A percentile compares a stretch with the other conserved stretches of the same genome.
These are phyloP conservation scores for Macaranga tanarius DNA, from an alignment of 441 rosid genomes.

Conservation along the genomic window DNA sequence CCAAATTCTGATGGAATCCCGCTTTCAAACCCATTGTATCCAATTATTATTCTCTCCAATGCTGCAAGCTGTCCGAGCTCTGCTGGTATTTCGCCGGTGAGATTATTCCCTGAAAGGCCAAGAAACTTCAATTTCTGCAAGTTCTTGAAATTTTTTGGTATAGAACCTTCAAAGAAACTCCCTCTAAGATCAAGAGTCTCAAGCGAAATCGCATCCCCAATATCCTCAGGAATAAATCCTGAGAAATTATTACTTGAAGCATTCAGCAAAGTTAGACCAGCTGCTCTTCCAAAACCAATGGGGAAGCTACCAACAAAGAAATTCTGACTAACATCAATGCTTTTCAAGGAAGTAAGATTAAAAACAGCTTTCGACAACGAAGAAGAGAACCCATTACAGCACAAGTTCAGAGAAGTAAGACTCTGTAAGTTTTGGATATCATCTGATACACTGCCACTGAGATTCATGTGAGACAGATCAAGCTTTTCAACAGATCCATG, in stretches of 20 bases:
- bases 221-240: slow-evolving; percentile 68
- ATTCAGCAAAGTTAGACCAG: slow-evolving; percentile 59
- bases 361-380: slow-evolving; percentile 45
- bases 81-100: slow-evolving; percentile 70
- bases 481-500: slow-evolving; percentile 65
- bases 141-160: slow-evolving; percentile 64
- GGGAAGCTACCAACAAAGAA: slow-evolving; percentile 53
- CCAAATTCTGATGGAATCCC: slow-evolving; percentile 71
- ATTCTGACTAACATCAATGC: slow-evolving; percentile 79
- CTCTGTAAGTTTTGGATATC: slow-evolving; percentile 47
- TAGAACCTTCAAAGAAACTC: slow-evolving; percentile 69
- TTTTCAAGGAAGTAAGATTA: slow-evolving; percentile 50
- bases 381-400: slow-evolving; percentile 62
- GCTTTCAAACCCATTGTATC: slow-evolving; percentile 79
- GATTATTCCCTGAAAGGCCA: slow-evolving; percentile 90
- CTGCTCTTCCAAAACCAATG: slow-evolving; percentile 55
- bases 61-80: slow-evolving; percentile 72
- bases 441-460: slow-evolving; percentile 63
- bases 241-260: slow-evolving; percentile 83
- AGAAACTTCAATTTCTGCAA: slow-evolving; percentile 74
- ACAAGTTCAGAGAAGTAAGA: slow-evolving; percentile 62
- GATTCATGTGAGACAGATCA: slow-evolving; percentile 78
- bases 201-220: slow-evolving; percentile 59
- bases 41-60: slow-evolving; percentile 70
- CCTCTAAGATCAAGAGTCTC: slow-evolving; percentile 84